phyloP scores from a whole-genome alignment of 1,284 basidiomycete genomes.

The Agroathelia rolfsii region DNA sequence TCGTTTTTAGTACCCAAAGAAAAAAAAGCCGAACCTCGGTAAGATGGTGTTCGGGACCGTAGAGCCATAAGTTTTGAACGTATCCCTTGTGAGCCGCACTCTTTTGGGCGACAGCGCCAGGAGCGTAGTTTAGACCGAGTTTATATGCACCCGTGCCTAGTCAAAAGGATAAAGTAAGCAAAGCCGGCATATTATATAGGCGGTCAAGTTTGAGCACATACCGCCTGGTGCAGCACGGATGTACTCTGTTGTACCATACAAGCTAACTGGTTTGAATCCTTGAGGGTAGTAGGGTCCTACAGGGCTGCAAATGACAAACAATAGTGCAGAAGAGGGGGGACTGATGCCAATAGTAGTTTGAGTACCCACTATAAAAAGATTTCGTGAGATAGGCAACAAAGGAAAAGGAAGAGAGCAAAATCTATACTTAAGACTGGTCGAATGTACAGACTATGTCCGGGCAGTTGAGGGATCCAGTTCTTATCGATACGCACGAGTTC shows the following conservation, averaged over 20 bases:
- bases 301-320: slow-evolving; percentile 92
- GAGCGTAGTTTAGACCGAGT: slow-evolving; percentile 87
- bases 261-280: slow-evolving; percentile 92
- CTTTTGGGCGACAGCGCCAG: slow-evolving; percentile 83
- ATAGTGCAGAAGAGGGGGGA: slow-evolving; percentile 80
- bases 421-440: slow-evolving; percentile 65
- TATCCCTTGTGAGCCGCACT: slow-evolving; percentile 81
- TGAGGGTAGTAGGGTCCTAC: slow-evolving; percentile 93
- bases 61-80: slow-evolving; percentile 92
- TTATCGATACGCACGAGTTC: slow-evolving; percentile 81
- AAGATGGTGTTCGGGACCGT: slow-evolving; percentile 77
- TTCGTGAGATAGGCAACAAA: slow-evolving; percentile 3
- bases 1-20: neutral
- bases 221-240: slow-evolving; percentile 88
- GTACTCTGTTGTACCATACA: slow-evolving; percentile 87
- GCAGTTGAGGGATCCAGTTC: slow-evolving; percentile 86
- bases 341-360: slow-evolving; percentile 83
- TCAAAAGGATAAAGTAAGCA: neutral
- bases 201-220: slow-evolving; percentile 17
- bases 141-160: slow-evolving; percentile 84
- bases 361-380: slow-evolving; percentile 64
- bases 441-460: slow-evolving; percentile 89
- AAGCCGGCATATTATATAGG: slow-evolving; percentile 1
- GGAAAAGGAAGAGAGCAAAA: slow-evolving; percentile 1
- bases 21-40: slow-evolving; percentile 47